Base-by-base conservation (phyloP, 768 basidiomycete species). In the Leccinum broughii region DNA sequence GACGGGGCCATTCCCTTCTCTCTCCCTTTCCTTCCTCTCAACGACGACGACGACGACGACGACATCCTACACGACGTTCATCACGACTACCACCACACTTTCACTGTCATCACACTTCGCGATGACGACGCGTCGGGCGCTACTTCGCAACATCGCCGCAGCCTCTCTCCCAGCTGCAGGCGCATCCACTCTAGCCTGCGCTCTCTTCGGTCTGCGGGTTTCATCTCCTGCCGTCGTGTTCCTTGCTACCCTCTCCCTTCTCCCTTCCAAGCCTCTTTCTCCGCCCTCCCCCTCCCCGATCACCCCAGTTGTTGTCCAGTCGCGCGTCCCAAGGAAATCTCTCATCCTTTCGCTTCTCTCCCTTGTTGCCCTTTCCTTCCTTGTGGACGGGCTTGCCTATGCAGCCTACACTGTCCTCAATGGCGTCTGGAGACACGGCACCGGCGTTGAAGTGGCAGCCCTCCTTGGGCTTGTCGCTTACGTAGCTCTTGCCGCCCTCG, bases 331-430 rank as follows among this genome's bases (percentile, higher is more conserved):
- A 46, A 88, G 95, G 69, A 85, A 89, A 60, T 82, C 82, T 46
- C 75, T 87, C 61, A 93, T 98, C 70, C 80, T 95, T 51, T 72
- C 81, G 48, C 77, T 92, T 61, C 80, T 95, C 51, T 84, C 88
- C 54, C 77, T 94, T 56, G 70, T 81, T 24, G 83, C 90, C n/a
- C 72, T 88, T 54, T 86, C 89, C 15, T 95, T 86, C 71, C 78
- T 95, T 54, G 74, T 85, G 32, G 93, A 96, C 69, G 94, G 92
- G 14, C 78, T 88, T 34, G 80, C 87, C 15, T 88, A 91, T 66
- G 84, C 89, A 48, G 76, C 83, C 5, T 83, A 80, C 68, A 82
- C 87, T 20, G 78, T 93, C 48, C 68, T 93, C 58, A 78, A 83
- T 64, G 85, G 86, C 65, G 61, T 78, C 10, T 93, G 93, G 91